Evolutionary conservation across 2,329 filamentous ascomycete genomes (phyloP), one percentile per base, ranked within the genome.

Genomic region (Byssochlamys sp.): DNA sequence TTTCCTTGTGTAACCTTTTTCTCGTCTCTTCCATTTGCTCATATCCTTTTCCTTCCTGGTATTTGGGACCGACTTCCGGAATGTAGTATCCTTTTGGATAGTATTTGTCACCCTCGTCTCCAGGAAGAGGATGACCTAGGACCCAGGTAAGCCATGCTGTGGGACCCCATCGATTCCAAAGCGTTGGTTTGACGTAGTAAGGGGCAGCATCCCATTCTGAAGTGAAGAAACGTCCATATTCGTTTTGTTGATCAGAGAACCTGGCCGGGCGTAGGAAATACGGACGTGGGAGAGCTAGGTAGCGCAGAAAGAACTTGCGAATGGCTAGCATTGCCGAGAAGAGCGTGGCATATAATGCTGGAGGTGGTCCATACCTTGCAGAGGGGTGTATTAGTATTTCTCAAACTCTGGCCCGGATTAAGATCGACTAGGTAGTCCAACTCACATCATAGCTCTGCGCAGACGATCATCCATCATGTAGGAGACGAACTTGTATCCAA

Each of bases 391-490:
- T 45, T 45, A 45, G 39, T 45, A 45, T 45, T n/a, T n/a, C 14
- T n/a, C 35, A 2, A n/a, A 14, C 3, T 9, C n/a, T 6, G 39
- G 7, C 9, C 24, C 19, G 27, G 49, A 19, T 5, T 9, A 49
- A 51, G 33, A 7, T 29, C 12, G 10, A 26, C 11, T 24, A 12
- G 53, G 29, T 7, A 56, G 29, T 7, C 45, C 28, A 39, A 67
- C 79, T 69, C 72, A 86, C 83, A 82, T 72, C 78, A 90, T 89
- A 0, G 86, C 83, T 54, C 78, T 78, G 14, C 87, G 77, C 53
- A 89, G 72, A 11, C 82, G 78, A 26, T 84, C 80, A 26, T 84
- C 85, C 80, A 90, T 82, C 55, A 89, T 71, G 9, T 82, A 80
- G 33, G 78, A 77, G 6, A 86, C 75, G 28, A 81, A 72, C 53